Percentiles rank a stretch among this genome's conserved stretches.
Conservation (phyloP, 208 protist species). For the Lotmaria passim region DNA sequence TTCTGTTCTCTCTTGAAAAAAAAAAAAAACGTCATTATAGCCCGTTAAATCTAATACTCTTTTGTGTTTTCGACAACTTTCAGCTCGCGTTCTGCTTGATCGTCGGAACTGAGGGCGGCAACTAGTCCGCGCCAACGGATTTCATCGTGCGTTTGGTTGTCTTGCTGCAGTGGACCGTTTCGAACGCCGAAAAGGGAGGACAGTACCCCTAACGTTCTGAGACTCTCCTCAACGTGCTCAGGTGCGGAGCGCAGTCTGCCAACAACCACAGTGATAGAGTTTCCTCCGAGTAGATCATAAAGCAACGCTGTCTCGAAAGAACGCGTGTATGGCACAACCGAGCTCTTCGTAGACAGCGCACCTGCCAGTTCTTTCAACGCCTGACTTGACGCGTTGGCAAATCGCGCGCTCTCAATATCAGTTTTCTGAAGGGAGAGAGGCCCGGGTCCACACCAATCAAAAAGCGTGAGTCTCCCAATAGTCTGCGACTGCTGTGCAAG, state of each 20-base stretch:
- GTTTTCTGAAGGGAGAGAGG: slow-evolving; percentile 35
- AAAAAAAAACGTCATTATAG: slow-evolving; percentile 3
- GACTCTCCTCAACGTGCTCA: slow-evolving; percentile 33
- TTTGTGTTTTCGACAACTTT: slow-evolving; percentile 27
- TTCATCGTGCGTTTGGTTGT: slow-evolving; percentile 46
- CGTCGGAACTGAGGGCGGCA: slow-evolving; percentile 37
- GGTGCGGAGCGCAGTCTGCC: slow-evolving; percentile 25
- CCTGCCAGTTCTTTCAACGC: slow-evolving; percentile 28
- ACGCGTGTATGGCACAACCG: slow-evolving; percentile 38
- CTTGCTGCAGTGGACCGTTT: slow-evolving; percentile 47
- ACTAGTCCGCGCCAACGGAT: slow-evolving; percentile 48
- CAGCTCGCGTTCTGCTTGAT: slow-evolving; percentile 37
- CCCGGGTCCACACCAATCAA: slow-evolving; percentile 49
- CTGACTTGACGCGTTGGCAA: slow-evolving; percentile 47
- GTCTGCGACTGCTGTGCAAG: slow-evolving; percentile 37
- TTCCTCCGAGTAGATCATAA: slow-evolving; percentile 60
- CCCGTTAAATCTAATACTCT: slow-evolving; percentile 11
- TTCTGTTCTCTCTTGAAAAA: neutral
- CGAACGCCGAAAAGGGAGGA: slow-evolving; percentile 35
- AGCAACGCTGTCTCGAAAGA: slow-evolving; percentile 45
- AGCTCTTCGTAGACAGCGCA: slow-evolving; percentile 16
- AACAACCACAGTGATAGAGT: slow-evolving; percentile 49
- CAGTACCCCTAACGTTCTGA: slow-evolving; percentile 30
- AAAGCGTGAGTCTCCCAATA: slow-evolving; percentile 46
- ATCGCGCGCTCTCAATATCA: slow-evolving; percentile 54